Base-by-base conservation (phyloP, 805 yeast species). In the Saccharomycopsis malanga region DNA sequence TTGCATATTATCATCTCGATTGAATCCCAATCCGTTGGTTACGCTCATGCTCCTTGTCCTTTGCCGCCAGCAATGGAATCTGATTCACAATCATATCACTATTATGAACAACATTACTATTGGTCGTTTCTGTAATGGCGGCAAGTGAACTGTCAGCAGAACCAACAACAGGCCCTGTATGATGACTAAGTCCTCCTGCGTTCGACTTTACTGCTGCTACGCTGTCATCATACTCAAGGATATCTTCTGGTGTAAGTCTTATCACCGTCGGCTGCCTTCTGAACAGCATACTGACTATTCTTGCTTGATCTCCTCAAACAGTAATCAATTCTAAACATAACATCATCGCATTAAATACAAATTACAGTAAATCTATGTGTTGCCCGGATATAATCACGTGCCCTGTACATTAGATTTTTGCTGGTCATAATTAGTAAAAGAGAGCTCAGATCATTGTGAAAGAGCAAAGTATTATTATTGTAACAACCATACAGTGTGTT, bases 251-350 rank as follows among this genome's bases (percentile, higher is more conserved):
- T 0, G 81, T 74, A 40, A 83, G 68, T 48, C 73, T 72, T 45
- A 83, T 76, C 1, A 79, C 71, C 0, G 91, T 83, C 4, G 89
- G 83, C 15, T 78, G 82, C 60, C 88, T 70, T 64, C 89, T 71
- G 37, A 52, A 39, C 12, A 83, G 65, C 91, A 83, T 83, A 15
- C 12, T 12, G 30, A 27, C 12, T 27, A 27, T n/a, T n/a, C n/a
- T n/a, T n/a, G n/a, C n/a, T n/a, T n/a, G n/a, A n/a, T n/a, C n/a
- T n/a, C n/a, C n/a, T n/a, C n/a, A n/a, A n/a, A n/a, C n/a, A n/a
- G n/a, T n/a, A n/a, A n/a, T n/a, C n/a, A n/a, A n/a, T n/a, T n/a
- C n/a, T n/a, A n/a, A n/a, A n/a, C n/a, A n/a, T n/a, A n/a, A n/a
- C n/a, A n/a, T n/a, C n/a, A n/a, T n/a, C n/a, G n/a, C n/a, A n/a